A percentile compares a stretch with the other conserved stretches of the same genome.
These are phyloP conservation scores for Coffea eugenioides DNA, from an alignment of 257 asterid genomes.

Conservation along the genomic window DNA sequence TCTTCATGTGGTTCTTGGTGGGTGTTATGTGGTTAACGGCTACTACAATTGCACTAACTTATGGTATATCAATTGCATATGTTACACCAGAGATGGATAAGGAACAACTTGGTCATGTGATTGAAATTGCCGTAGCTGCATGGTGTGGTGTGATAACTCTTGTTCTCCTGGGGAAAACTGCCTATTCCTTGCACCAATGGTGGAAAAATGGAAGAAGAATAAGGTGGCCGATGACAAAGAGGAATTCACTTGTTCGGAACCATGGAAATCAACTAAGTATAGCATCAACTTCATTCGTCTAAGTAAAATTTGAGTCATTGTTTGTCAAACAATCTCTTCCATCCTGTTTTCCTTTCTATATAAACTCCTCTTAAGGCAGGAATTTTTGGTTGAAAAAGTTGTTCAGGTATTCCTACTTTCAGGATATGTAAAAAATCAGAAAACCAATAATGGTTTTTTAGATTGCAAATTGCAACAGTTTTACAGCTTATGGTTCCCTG, in stretches of 20 bases:
- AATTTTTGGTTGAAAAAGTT: no score
- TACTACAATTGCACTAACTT: slow-evolving; percentile 20
- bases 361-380: no score
- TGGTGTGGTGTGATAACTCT: neutral
- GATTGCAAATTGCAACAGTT: no score
- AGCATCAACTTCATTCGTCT: neutral
- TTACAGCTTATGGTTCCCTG: no score
- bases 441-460: no score
- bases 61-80: neutral
- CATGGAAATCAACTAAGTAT: neutral
- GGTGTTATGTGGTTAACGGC: slow-evolving; percentile 36
- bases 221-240: neutral
- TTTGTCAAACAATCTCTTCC: neutral
- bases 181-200: neutral
- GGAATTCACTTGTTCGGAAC: neutral
- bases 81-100: neutral
- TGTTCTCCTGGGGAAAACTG: neutral
- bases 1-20: slow-evolving; percentile 31
- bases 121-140: neutral
- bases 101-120: neutral
- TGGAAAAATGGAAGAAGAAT: neutral
- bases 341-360: neutral
- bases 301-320: neutral
- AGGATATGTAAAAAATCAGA: no score
- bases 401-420: no score